Percentiles rank a stretch among this genome's conserved stretches.
phyloP scores from a whole-genome alignment of 768 basidiomycete species.

The Mycena alexandri region DNA sequence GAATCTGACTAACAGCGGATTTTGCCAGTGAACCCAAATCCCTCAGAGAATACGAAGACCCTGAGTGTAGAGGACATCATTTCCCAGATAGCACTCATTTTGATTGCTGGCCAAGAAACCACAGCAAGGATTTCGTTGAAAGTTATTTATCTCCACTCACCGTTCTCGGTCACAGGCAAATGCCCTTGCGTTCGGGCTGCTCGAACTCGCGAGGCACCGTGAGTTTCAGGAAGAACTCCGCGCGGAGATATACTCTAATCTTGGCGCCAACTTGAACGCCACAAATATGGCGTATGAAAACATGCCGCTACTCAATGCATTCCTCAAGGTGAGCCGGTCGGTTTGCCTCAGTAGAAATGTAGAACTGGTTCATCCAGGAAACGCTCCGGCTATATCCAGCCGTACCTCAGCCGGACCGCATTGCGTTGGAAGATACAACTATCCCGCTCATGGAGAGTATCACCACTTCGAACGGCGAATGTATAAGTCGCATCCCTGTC shows the following conservation, averaged over 20 bases:
- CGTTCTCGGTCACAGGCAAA: not conserved
- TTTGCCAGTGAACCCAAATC: not conserved
- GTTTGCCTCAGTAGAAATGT: no score
- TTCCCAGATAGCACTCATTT: not conserved
- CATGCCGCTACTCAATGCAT: conserved; percentile 19
- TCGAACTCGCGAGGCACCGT: conserved; percentile 20
- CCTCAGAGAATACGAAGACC: not conserved
- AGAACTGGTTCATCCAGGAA: conserved; percentile 29
- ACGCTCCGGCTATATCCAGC: conserved; percentile 25
- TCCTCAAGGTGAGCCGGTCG: conserved; percentile 1
- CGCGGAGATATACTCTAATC: conserved; percentile 8
- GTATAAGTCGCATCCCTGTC: not conserved
- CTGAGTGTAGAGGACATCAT: not conserved
- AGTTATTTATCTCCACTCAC: not conserved
- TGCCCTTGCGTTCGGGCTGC: not conserved
- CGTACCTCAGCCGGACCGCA: conserved; percentile 9
- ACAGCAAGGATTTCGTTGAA: not conserved
- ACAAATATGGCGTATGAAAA: not conserved
- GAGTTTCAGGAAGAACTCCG: conserved; percentile 21
- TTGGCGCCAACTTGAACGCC: not conserved
- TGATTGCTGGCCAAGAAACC: not conserved
- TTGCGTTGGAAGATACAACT: conserved; percentile 5
- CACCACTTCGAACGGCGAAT: not conserved
- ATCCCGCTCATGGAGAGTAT: conserved; percentile 12
- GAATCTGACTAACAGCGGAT: not conserved